Base-by-base conservation (phyloP, 352 stramenopile genomes). In the Globisporangium abappressorium region DNA sequence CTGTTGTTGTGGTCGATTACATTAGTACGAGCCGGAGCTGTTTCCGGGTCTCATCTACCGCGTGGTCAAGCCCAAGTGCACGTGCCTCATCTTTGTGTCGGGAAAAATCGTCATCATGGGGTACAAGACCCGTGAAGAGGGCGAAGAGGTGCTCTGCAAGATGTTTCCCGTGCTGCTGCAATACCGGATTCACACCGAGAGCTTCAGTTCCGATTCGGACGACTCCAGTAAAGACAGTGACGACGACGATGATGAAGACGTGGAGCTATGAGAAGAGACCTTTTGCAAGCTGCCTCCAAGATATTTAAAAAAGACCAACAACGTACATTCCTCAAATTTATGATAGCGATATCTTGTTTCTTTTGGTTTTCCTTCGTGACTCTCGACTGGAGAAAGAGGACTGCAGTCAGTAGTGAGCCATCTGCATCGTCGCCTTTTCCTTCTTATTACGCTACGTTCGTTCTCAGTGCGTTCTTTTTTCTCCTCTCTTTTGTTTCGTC, bases 11-110 rank as follows among this genome's bases (percentile, higher is more conserved):
- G 9, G 41, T n/a, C 18, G 15, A 30, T 30, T 26, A 26, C 24
- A 26, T 30, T 28, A 18, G 87, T 95, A 83, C 47, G 30, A 99
- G 75, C 97, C 97, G 0, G 97, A 99, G 73, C 75, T 99, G 3
- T 99, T 99, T 71, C 94, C 97, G 7, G 97, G 97, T 5, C 78
- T 99, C 20, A 98, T 99, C 73, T 99, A 99, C 78, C 85, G 97
- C 46, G 82, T 99, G 71, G 75, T 96, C 2, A 75, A 91, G 55
- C 95, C 96, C 30, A 94, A 98, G 70, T 87, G 98, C 22, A 97
- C 98, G 24, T 78, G 99, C 33, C 77, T 71, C 24, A 51, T 70
- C 56, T 70, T 70, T 20, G 65, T 70, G 5, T 70, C 65, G 0
- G 65, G 65, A 1, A 71, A 71, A 59, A 64, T 71, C 26, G 95